Evolutionary conservation across 176 grass and related monocot species (phyloP), one percentile per base, ranked within the genome.

Genomic region (Rhynchospora pubera): DNA sequence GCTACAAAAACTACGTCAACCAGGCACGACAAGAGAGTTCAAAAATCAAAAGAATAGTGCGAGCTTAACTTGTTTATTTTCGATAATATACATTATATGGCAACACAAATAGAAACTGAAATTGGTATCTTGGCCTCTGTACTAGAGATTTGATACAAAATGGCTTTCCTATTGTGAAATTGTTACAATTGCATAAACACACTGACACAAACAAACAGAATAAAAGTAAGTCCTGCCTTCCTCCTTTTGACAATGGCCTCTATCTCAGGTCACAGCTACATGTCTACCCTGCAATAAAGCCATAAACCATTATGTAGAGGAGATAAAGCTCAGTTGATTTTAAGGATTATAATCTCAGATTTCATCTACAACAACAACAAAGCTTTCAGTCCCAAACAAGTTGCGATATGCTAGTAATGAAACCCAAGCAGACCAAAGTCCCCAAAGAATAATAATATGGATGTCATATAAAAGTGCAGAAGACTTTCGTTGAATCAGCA

Each of bases 251-350:
- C 47, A 76, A 55, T 56, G 72, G 23, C 72, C 48, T 30, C 72
- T 76, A 30, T 76, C 21, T n/a, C n/a, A n/a, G n/a, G n/a, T n/a
- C n/a, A 56, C 14, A 76, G 21, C 72, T 30, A 76, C 71, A 76
- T 22, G 16, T 52, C 71, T 55, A 76, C 10, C 72, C 48, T 76
- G 72, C 48, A 55, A 26, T n/a, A 75, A 18, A 23, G 23, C 12
- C 23, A 76, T 47, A 55, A 55, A 23, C 6, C 5, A 55, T 55
- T 76, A 56, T 76, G 46, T 52, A 52, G 23, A 55, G 48, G 22
- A 44, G 34, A n/a, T n/a, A n/a, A n/a, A n/a, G n/a, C 15, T 19
- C 72, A 9, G 48, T 76, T 30, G 11, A 30, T 76, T 74, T 48
- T 76, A 11, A 56, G 13, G 7, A 67, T 42, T 55, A 10, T 23